Percentiles rank a stretch among this genome's conserved stretches.
phyloP scores from a whole-genome alignment of 2,329 filamentous ascomycete species.

The Lecanicillium sp. region DNA sequence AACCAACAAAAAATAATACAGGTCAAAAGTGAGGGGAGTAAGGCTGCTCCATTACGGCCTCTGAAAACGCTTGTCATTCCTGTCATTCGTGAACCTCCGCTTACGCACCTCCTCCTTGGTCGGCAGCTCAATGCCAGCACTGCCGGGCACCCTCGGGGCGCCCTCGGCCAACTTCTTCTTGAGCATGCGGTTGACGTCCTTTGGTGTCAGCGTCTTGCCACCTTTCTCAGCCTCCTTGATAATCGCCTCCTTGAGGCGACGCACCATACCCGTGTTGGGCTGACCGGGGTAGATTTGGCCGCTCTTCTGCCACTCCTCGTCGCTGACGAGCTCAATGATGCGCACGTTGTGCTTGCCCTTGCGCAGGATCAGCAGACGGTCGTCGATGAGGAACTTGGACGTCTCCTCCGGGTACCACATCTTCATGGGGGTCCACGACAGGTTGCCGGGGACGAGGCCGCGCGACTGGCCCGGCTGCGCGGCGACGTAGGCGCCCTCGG shows the following conservation, averaged over 20 bases:
- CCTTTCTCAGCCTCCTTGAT: conserved; percentile 25
- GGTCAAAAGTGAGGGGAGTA: no score
- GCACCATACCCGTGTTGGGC: conserved; percentile 39
- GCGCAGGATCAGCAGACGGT: conserved; percentile 49
- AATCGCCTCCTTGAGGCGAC: conserved; percentile 33
- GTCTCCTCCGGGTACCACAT: conserved; percentile 51
- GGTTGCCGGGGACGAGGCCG: conserved; percentile 38
- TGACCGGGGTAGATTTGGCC: conserved; percentile 47
- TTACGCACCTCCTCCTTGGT: conserved; percentile 25
- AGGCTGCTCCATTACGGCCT: no score
- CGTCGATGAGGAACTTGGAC: conserved; percentile 52
- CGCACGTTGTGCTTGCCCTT: conserved; percentile 58
- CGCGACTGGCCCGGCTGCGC: conserved; percentile 36
- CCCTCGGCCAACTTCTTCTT: conserved; percentile 15
- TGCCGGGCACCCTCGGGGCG: conserved; percentile 27
- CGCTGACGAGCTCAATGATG: conserved; percentile 50
- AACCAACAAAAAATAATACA: not conserved
- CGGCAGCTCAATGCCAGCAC: conserved; percentile 32
- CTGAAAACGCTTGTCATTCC: no score
- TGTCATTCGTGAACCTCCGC: not conserved
- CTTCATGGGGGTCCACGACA: conserved; percentile 57
- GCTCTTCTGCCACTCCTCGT: conserved; percentile 43
- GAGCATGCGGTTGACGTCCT: conserved; percentile 21
- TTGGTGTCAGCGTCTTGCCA: conserved; percentile 17
- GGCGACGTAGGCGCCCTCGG: conserved; percentile 54